Conservation (phyloP, 495 filamentous ascomycete genomes). For the Cercophora newfieldiana region DNA sequence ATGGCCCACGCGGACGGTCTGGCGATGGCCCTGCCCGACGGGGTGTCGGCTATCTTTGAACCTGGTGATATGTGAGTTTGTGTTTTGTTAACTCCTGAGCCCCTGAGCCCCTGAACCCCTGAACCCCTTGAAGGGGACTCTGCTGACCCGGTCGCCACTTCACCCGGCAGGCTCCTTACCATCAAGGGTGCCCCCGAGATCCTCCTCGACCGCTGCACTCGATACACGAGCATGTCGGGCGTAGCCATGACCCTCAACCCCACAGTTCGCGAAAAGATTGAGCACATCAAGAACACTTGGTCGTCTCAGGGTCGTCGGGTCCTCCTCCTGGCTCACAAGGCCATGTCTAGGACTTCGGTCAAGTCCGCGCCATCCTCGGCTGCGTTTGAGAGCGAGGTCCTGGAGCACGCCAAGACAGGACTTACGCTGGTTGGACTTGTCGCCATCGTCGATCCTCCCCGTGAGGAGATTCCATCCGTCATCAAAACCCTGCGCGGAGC, state of each 20-base stretch:
- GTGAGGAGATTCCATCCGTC: constrained; percentile 63
- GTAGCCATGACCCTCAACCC: constrained; percentile 44
- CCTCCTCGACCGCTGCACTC: constrained; percentile 55
- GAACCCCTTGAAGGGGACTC: too few relatives aligned
- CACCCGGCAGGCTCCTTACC: constrained; percentile 43
- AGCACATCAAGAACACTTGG: constrained; percentile 59
- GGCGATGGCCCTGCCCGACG: constrained; percentile 33
- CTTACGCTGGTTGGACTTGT: constrained; percentile 64
- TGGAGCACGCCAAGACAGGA: constrained; percentile 46
- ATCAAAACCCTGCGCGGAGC: constrained; percentile 58
- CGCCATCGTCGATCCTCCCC: constrained; percentile 66
- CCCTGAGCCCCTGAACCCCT: too few relatives aligned
- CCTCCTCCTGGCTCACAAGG: constrained; percentile 63
- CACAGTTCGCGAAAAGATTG: constrained; percentile 41
- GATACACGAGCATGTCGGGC: constrained; percentile 50
- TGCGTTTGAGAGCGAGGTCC: constrained; percentile 55
- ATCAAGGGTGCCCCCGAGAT: constrained; percentile 69
- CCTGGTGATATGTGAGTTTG: constrained; percentile 43
- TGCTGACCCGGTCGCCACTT: too few relatives aligned
- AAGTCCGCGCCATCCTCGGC: constrained; percentile 36
- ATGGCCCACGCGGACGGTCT: constrained; percentile 41
- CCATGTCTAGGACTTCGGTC: constrained; percentile 41
- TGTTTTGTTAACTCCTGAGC: not conserved
- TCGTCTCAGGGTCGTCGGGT: constrained; percentile 65
- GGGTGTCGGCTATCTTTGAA: constrained; percentile 39